These are phyloP conservation scores for Yarrowia deformans DNA, from an alignment of 805 yeast genomes.

Conservation along the genomic window DNA sequence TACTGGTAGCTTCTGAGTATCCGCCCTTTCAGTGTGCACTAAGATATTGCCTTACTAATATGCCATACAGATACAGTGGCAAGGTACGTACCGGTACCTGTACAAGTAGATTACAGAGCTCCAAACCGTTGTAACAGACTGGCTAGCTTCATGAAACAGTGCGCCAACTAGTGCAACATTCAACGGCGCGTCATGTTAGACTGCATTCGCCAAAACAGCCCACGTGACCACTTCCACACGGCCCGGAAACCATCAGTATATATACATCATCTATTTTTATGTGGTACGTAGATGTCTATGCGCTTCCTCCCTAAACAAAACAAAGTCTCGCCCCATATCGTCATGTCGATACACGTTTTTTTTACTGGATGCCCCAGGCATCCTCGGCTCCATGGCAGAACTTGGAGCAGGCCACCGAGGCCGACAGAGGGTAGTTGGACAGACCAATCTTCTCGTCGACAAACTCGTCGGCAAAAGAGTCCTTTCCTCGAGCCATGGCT, in stretches of 20 bases:
- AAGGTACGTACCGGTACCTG: no score
- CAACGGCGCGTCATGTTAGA: background rate
- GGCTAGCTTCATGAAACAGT: no score
- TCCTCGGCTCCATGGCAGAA: slow-evolving; percentile 99
- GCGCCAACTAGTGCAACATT: background rate
- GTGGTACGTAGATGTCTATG: slow-evolving; percentile 34
- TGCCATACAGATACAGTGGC: no score
- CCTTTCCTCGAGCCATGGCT: slow-evolving; percentile 99
- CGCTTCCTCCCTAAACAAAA: slow-evolving; percentile 12
- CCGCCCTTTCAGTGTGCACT: no score
- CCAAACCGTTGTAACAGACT: no score
- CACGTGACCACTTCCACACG: background rate
- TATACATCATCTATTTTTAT: slow-evolving; percentile 37
- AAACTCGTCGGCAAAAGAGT: slow-evolving; percentile 94
- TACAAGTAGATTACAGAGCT: no score
- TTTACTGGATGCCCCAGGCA: slow-evolving; percentile 82
- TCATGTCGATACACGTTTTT: background rate
- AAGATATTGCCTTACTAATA: no score
- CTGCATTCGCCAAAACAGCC: background rate
- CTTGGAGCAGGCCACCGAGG: slow-evolving; percentile 97
- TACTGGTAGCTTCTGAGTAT: no score
- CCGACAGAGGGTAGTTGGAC: slow-evolving; percentile 93
- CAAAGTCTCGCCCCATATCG: background rate
- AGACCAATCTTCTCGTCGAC: slow-evolving; percentile 97
- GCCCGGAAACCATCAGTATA: background rate